Evolutionary conservation across 2,329 filamentous ascomycete species (phyloP).

Genomic region (Zasmidium citrigriseum): DNA sequence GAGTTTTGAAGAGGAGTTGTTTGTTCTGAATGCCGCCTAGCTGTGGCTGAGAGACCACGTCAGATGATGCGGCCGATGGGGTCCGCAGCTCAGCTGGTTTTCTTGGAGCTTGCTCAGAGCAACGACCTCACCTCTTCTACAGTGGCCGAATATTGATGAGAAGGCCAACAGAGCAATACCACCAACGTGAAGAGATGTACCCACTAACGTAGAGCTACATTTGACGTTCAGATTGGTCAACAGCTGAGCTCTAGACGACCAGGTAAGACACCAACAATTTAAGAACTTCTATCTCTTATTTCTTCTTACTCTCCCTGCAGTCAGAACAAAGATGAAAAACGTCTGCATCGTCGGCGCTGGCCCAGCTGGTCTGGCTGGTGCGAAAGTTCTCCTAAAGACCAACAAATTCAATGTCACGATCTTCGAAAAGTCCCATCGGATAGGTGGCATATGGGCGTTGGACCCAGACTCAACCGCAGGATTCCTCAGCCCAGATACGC

Average conservation of each 20-base stretch:
- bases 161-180: too few relatives aligned
- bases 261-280: not conserved
- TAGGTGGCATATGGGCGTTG: constrained; percentile 78
- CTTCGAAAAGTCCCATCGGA: constrained; percentile 64
- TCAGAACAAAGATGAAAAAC: constrained; percentile 22
- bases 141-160: not conserved
- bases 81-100: not conserved
- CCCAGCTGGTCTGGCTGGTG: constrained; percentile 46
- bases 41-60: not conserved
- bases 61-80: not conserved
- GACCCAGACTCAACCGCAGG: constrained; percentile 31
- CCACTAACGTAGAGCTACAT: not conserved
- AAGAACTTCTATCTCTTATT: not conserved
- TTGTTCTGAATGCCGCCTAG: not conserved
- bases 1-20: not conserved
- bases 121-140: not conserved
- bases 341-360: constrained; percentile 48
- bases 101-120: too few relatives aligned
- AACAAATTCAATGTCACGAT: constrained; percentile 66
- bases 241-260: not conserved
- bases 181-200: not conserved
- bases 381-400: constrained; percentile 68
- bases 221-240: not conserved
- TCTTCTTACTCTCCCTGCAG: not conserved
- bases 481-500: constrained; percentile 61